A percentile compares a stretch with the other conserved stretches of the same genome.
phyloP scores from a whole-genome alignment of 495 filamentous ascomycete genomes.

The Coniosporium apollinis region DNA sequence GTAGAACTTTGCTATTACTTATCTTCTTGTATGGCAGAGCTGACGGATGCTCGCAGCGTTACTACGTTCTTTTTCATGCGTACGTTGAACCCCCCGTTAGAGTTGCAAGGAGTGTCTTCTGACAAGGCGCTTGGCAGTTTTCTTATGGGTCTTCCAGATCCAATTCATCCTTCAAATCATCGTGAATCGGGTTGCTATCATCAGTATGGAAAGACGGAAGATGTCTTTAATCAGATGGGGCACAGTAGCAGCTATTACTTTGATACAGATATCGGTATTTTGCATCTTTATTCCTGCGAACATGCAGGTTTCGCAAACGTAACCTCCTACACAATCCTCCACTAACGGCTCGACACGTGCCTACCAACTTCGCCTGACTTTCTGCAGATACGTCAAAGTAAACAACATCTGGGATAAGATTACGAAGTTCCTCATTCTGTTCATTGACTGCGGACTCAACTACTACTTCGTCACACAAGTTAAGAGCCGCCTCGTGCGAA shows the following conservation, averaged over 20 bases:
- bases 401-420: slow-evolving; percentile 35
- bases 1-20: too few relatives aligned
- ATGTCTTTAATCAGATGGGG: slow-evolving; percentile 25
- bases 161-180: slow-evolving; percentile 54
- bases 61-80: too few relatives aligned
- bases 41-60: too few relatives aligned
- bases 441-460: slow-evolving; percentile 32
- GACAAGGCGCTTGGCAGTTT: not conserved
- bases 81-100: too few relatives aligned
- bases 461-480: slow-evolving; percentile 32
- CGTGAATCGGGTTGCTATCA: slow-evolving; percentile 30
- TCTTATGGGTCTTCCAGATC: slow-evolving; percentile 58
- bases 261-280: slow-evolving; percentile 30
- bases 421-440: slow-evolving; percentile 31
- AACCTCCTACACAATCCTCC: too few relatives aligned
- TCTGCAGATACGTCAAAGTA: slow-evolving; percentile 23
- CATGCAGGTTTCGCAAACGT: slow-evolving; percentile 18
- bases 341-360: too few relatives aligned
- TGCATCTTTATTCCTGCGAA: slow-evolving; percentile 34
- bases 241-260: slow-evolving; percentile 24
- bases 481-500: slow-evolving; percentile 27
- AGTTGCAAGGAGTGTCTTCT: too few relatives aligned
- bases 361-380: not conserved
- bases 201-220: slow-evolving; percentile 17
- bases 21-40: too few relatives aligned